A percentile compares a stretch with the other conserved stretches of the same genome.
Conservation (phyloP, 176 grass and related monocot genomes). For the Carex kokanica region DNA sequence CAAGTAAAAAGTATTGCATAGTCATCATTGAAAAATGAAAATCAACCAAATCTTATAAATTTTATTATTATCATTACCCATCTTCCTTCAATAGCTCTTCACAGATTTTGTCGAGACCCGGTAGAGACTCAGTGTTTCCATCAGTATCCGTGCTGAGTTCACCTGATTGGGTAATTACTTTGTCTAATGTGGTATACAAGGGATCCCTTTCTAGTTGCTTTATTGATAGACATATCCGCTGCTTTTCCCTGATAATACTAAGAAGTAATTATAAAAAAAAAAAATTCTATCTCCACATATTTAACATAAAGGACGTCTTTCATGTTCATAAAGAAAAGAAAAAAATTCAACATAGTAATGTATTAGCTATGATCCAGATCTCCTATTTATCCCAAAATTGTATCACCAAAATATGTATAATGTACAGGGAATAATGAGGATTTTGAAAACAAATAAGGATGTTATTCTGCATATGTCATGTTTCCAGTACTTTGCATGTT, state of each 20-base stretch:
- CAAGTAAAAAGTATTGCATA: conserved; percentile 4
- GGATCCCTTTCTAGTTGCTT: conserved; percentile 94
- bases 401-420: neutral
- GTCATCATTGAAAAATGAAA: neutral
- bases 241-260: conserved; percentile 47
- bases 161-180: conserved; percentile 75
- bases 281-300: neutral
- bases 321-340: neutral
- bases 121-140: conserved; percentile 67
- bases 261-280: neutral
- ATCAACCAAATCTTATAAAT: neutral
- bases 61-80: conserved; percentile 45
- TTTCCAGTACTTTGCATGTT: neutral
- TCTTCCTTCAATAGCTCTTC: conserved; percentile 87
- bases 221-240: conserved; percentile 80
- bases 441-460: neutral
- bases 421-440: neutral
- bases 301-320: neutral
- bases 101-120: conserved; percentile 81
- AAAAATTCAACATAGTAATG: neutral
- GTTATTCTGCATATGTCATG: neutral
- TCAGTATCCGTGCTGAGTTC: conserved; percentile 15
- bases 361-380: neutral
- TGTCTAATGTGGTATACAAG: conserved; percentile 81
- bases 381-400: neutral